A percentile compares a stretch with the other conserved stretches of the same genome.
Evolutionary conservation across 306 rosid species (phyloP).

Genomic region (Amphicarpaea edgeworthii): DNA sequence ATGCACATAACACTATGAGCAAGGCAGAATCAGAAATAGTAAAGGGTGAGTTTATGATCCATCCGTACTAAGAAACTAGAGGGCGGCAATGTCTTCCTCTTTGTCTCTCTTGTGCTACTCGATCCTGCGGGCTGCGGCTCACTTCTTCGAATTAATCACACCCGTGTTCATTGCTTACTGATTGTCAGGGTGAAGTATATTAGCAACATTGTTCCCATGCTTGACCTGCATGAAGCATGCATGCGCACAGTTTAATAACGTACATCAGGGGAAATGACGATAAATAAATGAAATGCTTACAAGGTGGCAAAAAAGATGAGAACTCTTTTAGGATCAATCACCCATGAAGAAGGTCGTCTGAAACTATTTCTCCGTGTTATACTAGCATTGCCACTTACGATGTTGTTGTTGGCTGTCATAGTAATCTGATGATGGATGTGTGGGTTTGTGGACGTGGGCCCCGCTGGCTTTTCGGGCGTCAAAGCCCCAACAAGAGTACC

Average conservation of each 20-base stretch:
- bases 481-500: conserved; percentile 50
- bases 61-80: no score
- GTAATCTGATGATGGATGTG: conserved; percentile 79
- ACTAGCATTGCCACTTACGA: conserved; percentile 50
- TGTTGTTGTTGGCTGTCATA: conserved; percentile 51
- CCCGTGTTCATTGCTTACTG: conserved; percentile 61
- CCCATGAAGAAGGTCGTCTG: conserved; percentile 68
- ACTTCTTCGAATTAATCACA: no score
- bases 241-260: neutral
- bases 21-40: no score
- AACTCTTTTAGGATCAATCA: conserved; percentile 85
- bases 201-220: conserved; percentile 87
- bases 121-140: no score
- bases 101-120: no score
- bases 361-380: conserved; percentile 78
- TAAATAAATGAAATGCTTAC: conserved; percentile 44
- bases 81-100: no score
- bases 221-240: conserved; percentile 82
- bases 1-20: no score
- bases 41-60: no score
- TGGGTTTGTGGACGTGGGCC: conserved; percentile 52
- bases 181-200: conserved; percentile 78
- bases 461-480: conserved; percentile 50
- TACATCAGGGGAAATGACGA: no score
- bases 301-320: conserved; percentile 88